Percentiles rank a stretch among this genome's conserved stretches.
Evolutionary conservation across 2,329 filamentous ascomycete species (phyloP).

Genomic region (Cryoendolithus antarcticus): DNA sequence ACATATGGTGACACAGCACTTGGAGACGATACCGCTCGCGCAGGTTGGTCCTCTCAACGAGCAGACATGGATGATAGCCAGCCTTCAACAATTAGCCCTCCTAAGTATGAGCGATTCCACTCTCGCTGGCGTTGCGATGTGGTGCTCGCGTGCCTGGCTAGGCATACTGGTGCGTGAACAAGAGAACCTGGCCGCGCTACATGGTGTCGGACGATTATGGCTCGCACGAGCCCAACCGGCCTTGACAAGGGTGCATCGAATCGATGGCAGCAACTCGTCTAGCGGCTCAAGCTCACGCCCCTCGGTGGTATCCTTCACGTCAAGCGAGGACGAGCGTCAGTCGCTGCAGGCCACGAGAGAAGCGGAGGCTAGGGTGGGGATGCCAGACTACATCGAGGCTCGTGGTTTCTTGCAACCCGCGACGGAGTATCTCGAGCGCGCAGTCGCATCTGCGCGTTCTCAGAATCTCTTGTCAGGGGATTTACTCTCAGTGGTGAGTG

Average conservation of each 20-base stretch:
- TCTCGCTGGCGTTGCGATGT: constrained; percentile 35
- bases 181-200: constrained; percentile 30
- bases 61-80: constrained; percentile 30
- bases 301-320: constrained; percentile 21
- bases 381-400: constrained; percentile 39
- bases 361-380: constrained; percentile 26
- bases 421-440: constrained; percentile 38
- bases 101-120: constrained; percentile 35
- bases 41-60: constrained; percentile 24
- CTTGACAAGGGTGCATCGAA: constrained; percentile 35
- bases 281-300: constrained; percentile 22
- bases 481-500: constrained; percentile 33
- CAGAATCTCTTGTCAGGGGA: constrained; percentile 28
- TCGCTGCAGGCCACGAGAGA: constrained; percentile 17
- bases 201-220: constrained; percentile 41
- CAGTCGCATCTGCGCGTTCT: constrained; percentile 31
- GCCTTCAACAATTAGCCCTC: constrained; percentile 39
- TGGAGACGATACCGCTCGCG: constrained; percentile 29
- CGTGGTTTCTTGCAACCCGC: constrained; percentile 39
- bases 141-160: constrained; percentile 38
- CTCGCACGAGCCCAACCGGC: constrained; percentile 38
- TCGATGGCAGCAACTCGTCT: constrained; percentile 29
- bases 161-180: constrained; percentile 33
- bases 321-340: constrained; percentile 14
- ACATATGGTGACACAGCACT: constrained; percentile 26